Base-by-base conservation (phyloP, 192 early-diverging fungal genomes). In the Phlyctochytrium planicorne region DNA sequence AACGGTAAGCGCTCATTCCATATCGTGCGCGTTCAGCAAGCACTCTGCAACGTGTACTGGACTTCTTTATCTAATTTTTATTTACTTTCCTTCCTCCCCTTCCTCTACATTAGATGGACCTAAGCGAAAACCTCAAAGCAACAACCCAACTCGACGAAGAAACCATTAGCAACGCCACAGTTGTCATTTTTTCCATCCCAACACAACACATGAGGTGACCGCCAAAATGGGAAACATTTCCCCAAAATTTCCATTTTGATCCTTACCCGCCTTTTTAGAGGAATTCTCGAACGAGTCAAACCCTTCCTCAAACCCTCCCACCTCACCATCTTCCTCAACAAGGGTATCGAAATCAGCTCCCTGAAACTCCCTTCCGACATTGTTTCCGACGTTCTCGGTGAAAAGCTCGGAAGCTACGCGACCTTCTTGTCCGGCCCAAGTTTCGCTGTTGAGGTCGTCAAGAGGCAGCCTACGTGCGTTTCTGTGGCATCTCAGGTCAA, bases 301-400 rank as follows among this genome's bases (percentile, higher is more conserved):
- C 76, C 71, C 10, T 65, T 60, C 60, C 20, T 83, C 30, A 56
- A 55, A 2, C 30, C 52, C 4, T 29, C 69, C 53, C 80, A 84
- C 55, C 75, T 84, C 29, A 63, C 82, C 16, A 81, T 84, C 56
- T 81, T 81, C 61, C 75, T 80, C 59, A 84, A 84, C 74, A 84
- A 84, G 66, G 82, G 82, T 30, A 84, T 84, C 35, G 82, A 84
- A 59, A 75, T 69, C 33, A n/a, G 62, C 16, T 61, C 80, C 2
- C 37, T 53, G 6, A 53, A 47, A 34, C 71, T 84, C 32, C 82
- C 82, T 10, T 66, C 56, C 68, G 77, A 84, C 25, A 82, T 84
- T 40, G 65, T 75, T 29, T 34, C 59, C 23, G 73, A 81, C 37
- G 75, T 75, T 2, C 68, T 78, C 34, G 82, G 82, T 0, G 23